Evolutionary conservation across 768 basidiomycete species (phyloP).

Genomic region (Astraeus odoratus): DNA sequence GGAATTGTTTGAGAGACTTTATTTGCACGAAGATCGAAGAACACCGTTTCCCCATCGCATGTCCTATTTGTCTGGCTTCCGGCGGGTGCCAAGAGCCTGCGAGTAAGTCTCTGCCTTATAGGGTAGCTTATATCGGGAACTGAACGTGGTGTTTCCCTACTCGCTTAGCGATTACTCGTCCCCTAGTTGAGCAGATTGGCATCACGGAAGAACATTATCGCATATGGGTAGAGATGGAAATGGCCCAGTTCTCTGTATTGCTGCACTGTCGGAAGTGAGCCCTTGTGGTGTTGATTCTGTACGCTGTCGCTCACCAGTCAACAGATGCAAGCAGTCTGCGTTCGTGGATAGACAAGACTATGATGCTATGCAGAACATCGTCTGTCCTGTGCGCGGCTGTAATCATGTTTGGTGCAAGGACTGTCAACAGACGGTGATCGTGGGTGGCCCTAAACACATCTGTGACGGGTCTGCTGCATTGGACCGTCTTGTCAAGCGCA

Average conservation of each 20-base stretch:
- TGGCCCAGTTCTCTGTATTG: conserved; percentile 35
- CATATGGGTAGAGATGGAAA: conserved; percentile 41
- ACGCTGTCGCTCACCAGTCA: neutral
- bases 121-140: neutral
- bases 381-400: conserved; percentile 45
- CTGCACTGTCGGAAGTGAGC: conserved; percentile 46
- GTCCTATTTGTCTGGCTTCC: conserved; percentile 46
- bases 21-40: conserved; percentile 42
- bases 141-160: neutral
- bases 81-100: conserved; percentile 17
- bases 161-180: conserved; percentile 32
- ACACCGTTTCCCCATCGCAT: conserved; percentile 51
- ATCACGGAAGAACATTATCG: conserved; percentile 36
- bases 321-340: conserved; percentile 43
- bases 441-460: conserved; percentile 39
- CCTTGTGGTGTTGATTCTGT: neutral
- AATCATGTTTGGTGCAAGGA: conserved; percentile 53
- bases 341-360: conserved; percentile 48
- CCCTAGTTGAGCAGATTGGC: conserved; percentile 37
- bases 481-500: conserved; percentile 39
- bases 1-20: conserved; percentile 41
- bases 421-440: conserved; percentile 39
- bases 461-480: conserved; percentile 56
- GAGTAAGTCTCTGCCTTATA: conserved; percentile 19
- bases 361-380: conserved; percentile 31